phyloP scores from a whole-genome alignment of 2,329 filamentous ascomycete genomes.

The Diaporthe citri region DNA sequence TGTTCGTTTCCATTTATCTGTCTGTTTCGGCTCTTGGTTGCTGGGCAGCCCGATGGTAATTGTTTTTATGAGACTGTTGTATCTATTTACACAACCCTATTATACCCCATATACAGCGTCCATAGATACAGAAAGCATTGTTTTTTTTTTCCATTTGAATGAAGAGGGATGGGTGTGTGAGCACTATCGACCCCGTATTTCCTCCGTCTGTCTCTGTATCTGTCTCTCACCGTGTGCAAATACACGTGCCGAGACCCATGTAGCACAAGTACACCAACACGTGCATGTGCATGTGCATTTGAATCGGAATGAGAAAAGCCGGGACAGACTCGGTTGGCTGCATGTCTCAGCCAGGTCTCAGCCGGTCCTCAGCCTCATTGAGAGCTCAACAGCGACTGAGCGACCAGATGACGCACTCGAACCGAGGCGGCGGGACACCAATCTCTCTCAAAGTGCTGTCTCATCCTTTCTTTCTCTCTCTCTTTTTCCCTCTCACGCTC shows the following conservation, averaged over 20 bases:
- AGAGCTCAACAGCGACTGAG: neutral
- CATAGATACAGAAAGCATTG: conserved; percentile 29
- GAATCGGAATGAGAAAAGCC: conserved; percentile 19
- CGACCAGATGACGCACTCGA: conserved; percentile 1
- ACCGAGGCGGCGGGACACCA: conserved; percentile 18
- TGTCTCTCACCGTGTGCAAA: neutral
- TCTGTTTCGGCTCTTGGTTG: conserved; percentile 11
- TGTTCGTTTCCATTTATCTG: neutral
- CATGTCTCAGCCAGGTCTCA: conserved; percentile 33
- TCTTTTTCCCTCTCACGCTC: neutral
- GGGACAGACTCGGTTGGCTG: conserved; percentile 8
- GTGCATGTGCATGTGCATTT: conserved; percentile 19
- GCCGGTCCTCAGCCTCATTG: conserved; percentile 18
- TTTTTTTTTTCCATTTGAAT: neutral
- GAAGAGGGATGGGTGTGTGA: neutral
- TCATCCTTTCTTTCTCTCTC: neutral
- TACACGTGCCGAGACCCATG: conserved; percentile 2
- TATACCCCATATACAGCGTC: conserved; percentile 33
- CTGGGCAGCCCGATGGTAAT: conserved; percentile 17
- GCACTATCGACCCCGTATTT: neutral
- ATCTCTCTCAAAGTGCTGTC: neutral
- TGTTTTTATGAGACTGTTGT: conserved; percentile 11
- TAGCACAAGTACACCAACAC: neutral
- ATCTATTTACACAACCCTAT: conserved; percentile 27
- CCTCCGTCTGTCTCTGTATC: neutral